Evolutionary conservation across 345 rosid genomes (phyloP).

Genomic region (Salix purpurea): DNA sequence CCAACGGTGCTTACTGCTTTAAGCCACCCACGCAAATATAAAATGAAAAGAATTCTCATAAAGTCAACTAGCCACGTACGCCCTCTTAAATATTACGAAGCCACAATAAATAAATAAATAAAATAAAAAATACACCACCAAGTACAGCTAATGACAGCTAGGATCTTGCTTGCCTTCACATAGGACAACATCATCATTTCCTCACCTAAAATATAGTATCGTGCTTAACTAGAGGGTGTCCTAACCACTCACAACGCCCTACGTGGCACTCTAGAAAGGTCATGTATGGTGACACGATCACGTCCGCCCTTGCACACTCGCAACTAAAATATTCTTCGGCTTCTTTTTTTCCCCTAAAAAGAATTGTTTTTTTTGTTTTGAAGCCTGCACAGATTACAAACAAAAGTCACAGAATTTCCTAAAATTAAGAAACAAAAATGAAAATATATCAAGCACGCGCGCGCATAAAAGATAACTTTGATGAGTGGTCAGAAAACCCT

Average conservation of each 20-base stretch:
- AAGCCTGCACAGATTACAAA: not conserved
- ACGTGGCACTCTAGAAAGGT: slow-evolving; percentile 12
- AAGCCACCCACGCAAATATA: no score
- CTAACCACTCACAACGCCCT: not conserved
- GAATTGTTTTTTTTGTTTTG: not conserved
- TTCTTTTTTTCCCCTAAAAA: no score
- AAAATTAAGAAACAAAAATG: no score
- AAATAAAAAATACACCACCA: not conserved
- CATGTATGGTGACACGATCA: slow-evolving; percentile 1
- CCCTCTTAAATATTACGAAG: not conserved
- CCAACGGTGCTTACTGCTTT: no score
- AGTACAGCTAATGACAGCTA: slow-evolving; percentile 10
- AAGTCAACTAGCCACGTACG: not conserved
- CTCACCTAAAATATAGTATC: no score
- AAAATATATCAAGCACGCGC: no score
- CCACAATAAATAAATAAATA: no score
- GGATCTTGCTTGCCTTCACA: not conserved
- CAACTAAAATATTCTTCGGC: no score
- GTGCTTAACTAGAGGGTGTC: not conserved
- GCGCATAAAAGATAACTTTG: no score
- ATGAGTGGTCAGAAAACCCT: no score
- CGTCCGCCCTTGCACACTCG: no score
- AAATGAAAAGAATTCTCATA: not conserved
- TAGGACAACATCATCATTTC: no score
- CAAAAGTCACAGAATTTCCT: not conserved